Evolutionary conservation across 768 basidiomycete genomes (phyloP), one percentile per base, ranked within the genome.

Genomic region (Suillus bovinus): DNA sequence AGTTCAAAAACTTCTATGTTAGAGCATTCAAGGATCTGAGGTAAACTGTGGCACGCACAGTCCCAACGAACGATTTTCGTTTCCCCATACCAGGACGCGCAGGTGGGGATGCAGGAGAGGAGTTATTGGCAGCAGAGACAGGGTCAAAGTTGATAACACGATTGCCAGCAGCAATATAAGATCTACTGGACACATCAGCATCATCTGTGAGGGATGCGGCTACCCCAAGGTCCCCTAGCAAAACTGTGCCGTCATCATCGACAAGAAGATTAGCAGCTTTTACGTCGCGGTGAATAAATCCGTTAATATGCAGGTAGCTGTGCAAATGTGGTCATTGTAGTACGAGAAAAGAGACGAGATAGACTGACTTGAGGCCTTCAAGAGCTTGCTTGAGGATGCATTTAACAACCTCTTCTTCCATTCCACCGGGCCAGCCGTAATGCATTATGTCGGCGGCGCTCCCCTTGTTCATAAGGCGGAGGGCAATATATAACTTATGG

Each of bases 261-360:
- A 96, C 86, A 55, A 98, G 87, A 11, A 98, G 81, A 71, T 98
- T 98, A 14, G 93, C 96, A 4, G 94, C 93, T 76, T 98, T 98
- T 69, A 98, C 75, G 70, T 98, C 96, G 31, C 96, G 86, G 71
- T 98, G 93, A n/a, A 94, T 90, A 72, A 93, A 91, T 0, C 91
- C 92, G 64, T 94, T 96, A 60, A 84, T 81, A 69, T 96, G 93
- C n/a, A 94, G 82, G 67, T 94, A 94, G 67, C 90, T 93, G 66
- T 10, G 31, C 27, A 38, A 50, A 17, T 49, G 61, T 46, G 14
- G 38, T 56, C 17, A 56, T 39, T 39, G 11, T 58, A 47, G 27
- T 58, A 47, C 34, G 52, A 31, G 38, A 33, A n/a, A 31, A 33
- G 33, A 62, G 67, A 36, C 42, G 41, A n/a, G 67, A 44, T 29